phyloP scores from a whole-genome alignment of 2,329 filamentous ascomycete genomes.

The Scedosporium minutisporum region DNA sequence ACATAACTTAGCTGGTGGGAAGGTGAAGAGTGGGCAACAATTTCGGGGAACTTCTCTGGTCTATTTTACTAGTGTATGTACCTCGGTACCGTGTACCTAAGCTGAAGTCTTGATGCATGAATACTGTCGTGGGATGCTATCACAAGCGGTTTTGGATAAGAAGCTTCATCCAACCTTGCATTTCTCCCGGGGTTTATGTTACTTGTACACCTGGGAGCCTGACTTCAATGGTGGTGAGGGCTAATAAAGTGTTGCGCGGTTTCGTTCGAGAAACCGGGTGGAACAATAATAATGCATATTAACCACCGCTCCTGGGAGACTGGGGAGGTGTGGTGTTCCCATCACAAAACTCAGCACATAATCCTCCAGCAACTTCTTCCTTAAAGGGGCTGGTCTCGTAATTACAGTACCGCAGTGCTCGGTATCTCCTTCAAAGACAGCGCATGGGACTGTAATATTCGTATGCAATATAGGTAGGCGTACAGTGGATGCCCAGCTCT shows the following conservation, averaged over 20 bases:
- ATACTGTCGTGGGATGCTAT: not conserved
- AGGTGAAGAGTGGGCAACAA: too few relatives aligned
- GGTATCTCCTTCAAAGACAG: not conserved
- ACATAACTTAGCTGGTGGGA: too few relatives aligned
- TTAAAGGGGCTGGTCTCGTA: too few relatives aligned
- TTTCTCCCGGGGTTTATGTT: not conserved
- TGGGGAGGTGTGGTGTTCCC: not conserved
- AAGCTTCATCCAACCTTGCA: not conserved
- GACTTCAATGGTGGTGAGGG: not conserved
- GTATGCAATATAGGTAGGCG: not conserved
- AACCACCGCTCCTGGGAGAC: not conserved
- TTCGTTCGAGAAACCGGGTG: not conserved
- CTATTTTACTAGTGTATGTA: too few relatives aligned
- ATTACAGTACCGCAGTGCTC: not conserved
- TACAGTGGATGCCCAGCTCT: not conserved
- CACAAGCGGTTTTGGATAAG: not conserved
- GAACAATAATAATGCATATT: not conserved
- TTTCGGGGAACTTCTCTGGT: too few relatives aligned
- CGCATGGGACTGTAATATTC: not conserved
- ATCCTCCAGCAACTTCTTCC: not conserved
- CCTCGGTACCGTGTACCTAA: not conserved
- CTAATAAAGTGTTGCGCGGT: not conserved
- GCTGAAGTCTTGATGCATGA: not conserved
- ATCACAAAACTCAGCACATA: not conserved
- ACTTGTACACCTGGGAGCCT: not conserved